phyloP scores from a whole-genome alignment of 2,329 filamentous ascomycete genomes.

The Tricladium varicosporioides region DNA sequence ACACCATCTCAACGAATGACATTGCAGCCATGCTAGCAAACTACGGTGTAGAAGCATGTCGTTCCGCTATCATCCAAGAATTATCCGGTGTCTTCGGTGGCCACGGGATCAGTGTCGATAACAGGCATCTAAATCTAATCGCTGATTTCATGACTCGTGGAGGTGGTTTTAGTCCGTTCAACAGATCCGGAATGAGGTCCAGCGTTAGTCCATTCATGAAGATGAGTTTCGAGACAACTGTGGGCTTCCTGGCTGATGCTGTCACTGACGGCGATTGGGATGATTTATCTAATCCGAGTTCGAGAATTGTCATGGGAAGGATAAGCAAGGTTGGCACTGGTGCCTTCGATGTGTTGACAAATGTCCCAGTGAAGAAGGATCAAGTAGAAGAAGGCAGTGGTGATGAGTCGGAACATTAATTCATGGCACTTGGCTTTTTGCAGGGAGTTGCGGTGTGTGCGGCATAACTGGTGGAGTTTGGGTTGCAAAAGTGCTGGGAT shows the following conservation, averaged over 20 bases:
- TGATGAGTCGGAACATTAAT: too few species aligned
- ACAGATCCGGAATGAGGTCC: constrained; percentile 80
- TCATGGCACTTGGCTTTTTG: too few species aligned
- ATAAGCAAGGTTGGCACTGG: constrained; percentile 85
- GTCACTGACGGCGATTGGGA: constrained; percentile 89
- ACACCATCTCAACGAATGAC: constrained; percentile 88
- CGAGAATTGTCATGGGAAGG: constrained; percentile 83
- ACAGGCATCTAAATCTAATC: constrained; percentile 90
- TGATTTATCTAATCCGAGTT: constrained; percentile 79
- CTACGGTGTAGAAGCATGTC: constrained; percentile 93
- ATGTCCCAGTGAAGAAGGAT: constrained; percentile 37
- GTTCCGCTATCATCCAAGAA: constrained; percentile 82
- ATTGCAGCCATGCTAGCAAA: constrained; percentile 79
- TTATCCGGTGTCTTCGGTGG: constrained; percentile 80
- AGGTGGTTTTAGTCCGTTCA: constrained; percentile 88
- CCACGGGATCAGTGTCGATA: constrained; percentile 91
- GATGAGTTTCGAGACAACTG: constrained; percentile 98
- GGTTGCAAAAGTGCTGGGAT: too few species aligned
- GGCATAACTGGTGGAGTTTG: too few species aligned
- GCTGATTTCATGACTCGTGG: constrained; percentile 97
- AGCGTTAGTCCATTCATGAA: constrained; percentile 93
- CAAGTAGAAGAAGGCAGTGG: too few species aligned
- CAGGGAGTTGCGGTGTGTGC: too few species aligned
- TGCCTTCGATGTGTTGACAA: constrained; percentile 80
- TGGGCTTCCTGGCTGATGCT: constrained; percentile 89